phyloP scores from a whole-genome alignment of 208 protist genomes.

The Phytomonas francai region DNA sequence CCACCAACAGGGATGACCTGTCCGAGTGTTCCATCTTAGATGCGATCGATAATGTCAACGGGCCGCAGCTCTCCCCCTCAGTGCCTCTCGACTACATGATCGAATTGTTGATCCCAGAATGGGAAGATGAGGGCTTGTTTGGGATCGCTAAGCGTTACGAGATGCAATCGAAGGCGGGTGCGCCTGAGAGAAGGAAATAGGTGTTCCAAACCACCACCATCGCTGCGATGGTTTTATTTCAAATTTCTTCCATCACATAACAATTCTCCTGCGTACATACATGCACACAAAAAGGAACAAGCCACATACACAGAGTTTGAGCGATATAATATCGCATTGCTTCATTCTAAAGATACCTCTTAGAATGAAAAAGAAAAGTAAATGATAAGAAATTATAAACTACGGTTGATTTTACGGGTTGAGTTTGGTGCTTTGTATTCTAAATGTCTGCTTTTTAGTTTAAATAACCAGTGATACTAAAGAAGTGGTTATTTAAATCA shows the following conservation, averaged over 20 bases:
- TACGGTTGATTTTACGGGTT: background rate
- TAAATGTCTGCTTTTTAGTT: background rate
- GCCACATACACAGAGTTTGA: too few relatives aligned
- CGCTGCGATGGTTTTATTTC: background rate
- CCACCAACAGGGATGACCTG: slow-evolving; percentile 25
- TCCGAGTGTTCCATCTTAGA: slow-evolving; percentile 38
- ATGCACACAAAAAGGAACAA: too few relatives aligned
- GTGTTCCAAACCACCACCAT: background rate
- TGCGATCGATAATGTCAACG: slow-evolving; percentile 14
- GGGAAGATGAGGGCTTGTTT: slow-evolving; percentile 52
- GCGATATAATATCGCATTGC: too few relatives aligned
- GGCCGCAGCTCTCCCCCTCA: slow-evolving; percentile 14
- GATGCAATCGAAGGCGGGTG: background rate
- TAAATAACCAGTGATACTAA: background rate
- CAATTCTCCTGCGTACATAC: background rate
- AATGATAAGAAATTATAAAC: background rate
- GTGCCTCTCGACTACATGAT: slow-evolving; percentile 70
- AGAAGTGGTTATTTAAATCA: background rate
- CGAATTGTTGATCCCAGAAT: slow-evolving; percentile 56
- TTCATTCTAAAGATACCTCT: slow-evolving; percentile 1
- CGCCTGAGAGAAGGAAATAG: background rate
- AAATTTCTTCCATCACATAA: background rate
- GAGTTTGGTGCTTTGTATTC: background rate
- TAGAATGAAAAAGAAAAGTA: slow-evolving; percentile 10
- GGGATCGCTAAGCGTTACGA: slow-evolving; percentile 22